Percentiles rank a stretch among this genome's conserved stretches.
Evolutionary conservation across 352 stramenopile species (phyloP).

Genomic region (Phytophthora tentaculata): DNA sequence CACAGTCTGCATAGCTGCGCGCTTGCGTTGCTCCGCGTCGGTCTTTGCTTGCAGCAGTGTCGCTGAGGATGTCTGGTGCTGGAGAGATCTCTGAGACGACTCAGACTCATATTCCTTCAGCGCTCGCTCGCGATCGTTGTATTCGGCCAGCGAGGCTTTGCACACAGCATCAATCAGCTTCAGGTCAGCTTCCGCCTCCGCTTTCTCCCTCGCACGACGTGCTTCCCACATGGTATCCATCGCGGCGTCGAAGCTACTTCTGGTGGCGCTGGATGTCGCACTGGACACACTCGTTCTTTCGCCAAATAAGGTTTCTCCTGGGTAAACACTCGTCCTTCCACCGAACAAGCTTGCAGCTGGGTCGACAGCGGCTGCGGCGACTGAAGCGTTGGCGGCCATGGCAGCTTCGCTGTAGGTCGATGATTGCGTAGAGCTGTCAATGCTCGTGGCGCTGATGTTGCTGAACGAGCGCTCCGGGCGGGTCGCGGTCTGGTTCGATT

Average conservation of each 20-base stretch:
- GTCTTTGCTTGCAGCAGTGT: conserved; percentile 49
- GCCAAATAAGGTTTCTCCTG: conserved; percentile 1
- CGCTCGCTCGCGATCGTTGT: conserved; percentile 69
- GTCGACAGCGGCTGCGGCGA: conserved; percentile 16
- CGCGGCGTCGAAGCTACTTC: conserved; percentile 41
- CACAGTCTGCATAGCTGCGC: conserved; percentile 72
- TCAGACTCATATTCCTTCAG: conserved; percentile 60
- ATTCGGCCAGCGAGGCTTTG: conserved; percentile 78
- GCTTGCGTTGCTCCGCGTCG: conserved; percentile 67
- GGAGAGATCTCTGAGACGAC: conserved; percentile 34
- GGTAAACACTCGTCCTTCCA: conserved; percentile 9
- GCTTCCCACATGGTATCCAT: conserved; percentile 74
- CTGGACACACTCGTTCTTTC: conserved; percentile 24
- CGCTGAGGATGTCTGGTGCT: conserved; percentile 40
- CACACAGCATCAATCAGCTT: conserved; percentile 83
- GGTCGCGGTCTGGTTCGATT: conserved; percentile 20
- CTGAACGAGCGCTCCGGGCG: conserved; percentile 18
- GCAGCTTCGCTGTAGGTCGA: conserved; percentile 20
- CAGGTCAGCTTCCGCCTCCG: conserved; percentile 65
- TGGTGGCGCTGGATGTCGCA: conserved; percentile 27
- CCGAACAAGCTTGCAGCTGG: conserved; percentile 1
- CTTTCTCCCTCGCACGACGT: conserved; percentile 53
- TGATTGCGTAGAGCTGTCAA: conserved; percentile 25
- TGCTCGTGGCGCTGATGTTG: conserved; percentile 13
- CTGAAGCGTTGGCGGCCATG: conserved; percentile 32